Conservation (phyloP, 164 flowering plant species). For the Stephania japonica region DNA sequence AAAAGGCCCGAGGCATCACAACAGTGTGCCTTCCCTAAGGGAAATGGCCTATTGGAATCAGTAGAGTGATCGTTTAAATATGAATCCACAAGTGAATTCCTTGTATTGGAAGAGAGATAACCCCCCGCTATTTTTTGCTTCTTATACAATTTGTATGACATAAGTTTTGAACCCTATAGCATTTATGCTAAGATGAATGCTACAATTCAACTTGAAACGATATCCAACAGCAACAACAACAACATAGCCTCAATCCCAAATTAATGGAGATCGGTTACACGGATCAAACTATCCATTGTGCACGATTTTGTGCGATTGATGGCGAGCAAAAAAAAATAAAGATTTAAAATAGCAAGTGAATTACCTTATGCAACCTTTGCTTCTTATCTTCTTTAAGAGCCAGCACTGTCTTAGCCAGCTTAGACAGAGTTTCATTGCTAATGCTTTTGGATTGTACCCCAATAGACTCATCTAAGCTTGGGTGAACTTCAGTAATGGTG, state of each 20-base stretch:
- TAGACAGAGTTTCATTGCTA: conserved; percentile 75
- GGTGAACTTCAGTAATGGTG: conserved; percentile 88
- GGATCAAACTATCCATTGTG: too few relatives aligned
- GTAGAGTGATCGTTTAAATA: background rate
- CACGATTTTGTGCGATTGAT: too few relatives aligned
- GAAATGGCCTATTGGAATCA: background rate
- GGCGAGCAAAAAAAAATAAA: background rate
- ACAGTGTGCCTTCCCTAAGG: background rate
- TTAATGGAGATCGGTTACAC: too few relatives aligned
- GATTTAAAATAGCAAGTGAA: background rate
- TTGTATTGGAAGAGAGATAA: background rate
- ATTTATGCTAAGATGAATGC: background rate
- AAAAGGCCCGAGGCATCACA: background rate
- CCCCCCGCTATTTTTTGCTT: background rate
- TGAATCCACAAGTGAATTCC: background rate
- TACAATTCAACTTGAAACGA: too few relatives aligned
- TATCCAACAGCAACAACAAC: too few relatives aligned
- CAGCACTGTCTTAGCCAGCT: conserved; percentile 69
- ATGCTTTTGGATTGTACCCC: conserved; percentile 88
- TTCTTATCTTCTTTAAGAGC: conserved; percentile 79
- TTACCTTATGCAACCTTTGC: conserved; percentile 78
- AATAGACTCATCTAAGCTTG: conserved; percentile 76
- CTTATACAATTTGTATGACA: background rate
- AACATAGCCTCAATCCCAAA: too few relatives aligned
- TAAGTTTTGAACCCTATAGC: background rate